Evolutionary conservation across 2,329 filamentous ascomycete species (phyloP), one percentile per base, ranked within the genome.

Genomic region (Ophidiomyces ophidiicola): DNA sequence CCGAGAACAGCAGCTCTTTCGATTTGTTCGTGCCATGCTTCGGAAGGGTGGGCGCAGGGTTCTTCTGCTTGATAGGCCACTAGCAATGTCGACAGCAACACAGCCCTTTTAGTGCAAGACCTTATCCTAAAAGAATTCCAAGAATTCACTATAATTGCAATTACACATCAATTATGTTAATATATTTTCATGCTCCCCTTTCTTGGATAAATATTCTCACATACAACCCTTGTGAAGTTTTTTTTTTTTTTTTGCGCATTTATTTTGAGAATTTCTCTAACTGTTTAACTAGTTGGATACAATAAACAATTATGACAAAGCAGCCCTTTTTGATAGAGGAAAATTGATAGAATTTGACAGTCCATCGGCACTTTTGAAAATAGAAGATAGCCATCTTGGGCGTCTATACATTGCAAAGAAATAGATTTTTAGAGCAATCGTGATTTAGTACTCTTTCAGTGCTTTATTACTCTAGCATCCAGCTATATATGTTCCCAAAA

Each of bases 291-390:
- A 32, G 30, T 4, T 41, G 6, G 66, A 96, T 65, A 96, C 90
- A 7, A 96, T 96, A 52, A 71, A 96, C 11, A 75, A 79, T 53
- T 77, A 71, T 45, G 88, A 98, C 63, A 77, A 87, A 33, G 88
- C 96, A 44, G 78, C 96, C 23, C 88, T 98, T 31, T 73, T 98
- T 4, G 85, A 94, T 56, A 80, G 81, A 60, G 90, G 90, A 29
- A 74, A 77, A 12, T 12, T 32, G 7, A n/a, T 32, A n/a, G 30
- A 32, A 32, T 20, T n/a, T 32, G 30, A 32, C 17, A 5, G 17
- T n/a, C 30, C 30, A 5, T 19, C 19, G 30, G 21, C 1, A 5
- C 17, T 32, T 7, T 12, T 32, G 12, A n/a, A 8, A 10, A 20
- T 19, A n/a, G 10, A 32, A n/a, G 4, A 3, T 32, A n/a, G 6